Evolutionary conservation across 164 flowering plant genomes (phyloP), one percentile per base, ranked within the genome.

Genomic region (Chloranthus sessilifolius): DNA sequence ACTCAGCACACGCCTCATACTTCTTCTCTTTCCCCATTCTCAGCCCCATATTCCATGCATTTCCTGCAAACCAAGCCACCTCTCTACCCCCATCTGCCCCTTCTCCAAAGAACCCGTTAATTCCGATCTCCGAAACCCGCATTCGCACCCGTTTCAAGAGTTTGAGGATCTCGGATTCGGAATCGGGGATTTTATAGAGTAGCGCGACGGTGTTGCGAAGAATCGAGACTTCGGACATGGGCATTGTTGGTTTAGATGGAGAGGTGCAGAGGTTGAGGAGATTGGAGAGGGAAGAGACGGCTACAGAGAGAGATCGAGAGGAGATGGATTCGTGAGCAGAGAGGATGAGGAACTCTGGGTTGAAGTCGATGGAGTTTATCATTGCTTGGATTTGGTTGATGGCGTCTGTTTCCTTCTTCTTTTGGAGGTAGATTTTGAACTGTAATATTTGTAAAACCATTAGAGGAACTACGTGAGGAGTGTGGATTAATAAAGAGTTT

Each of bases 291-390:
- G 95, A 56, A 16, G 89, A 78, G 56, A 78, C 72, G 27, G 99
- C 91, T 43, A 92, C 92, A 14, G 92, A 64, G 56, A 78, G 70
- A n/a, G 83, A 82, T 40, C 50, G 71, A 47, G 81, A 88, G 43
- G 99, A 85, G 55, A 86, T 56, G 57, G 97, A 95, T 76, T 92
- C 99, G 60, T 88, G 96, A 36, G 95, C 95, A 31, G 99, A 49
- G 5, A 92, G 95, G 43, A 75, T 70, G 55, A 88, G 76, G 75
- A 88, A 92, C 27, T 86, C 95, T 2, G 95, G 75, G 41, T 74
- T 75, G 69, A 88, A 92, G 65, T 92, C 99, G 12, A 77, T 69
- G 77, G 92, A 88, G 56, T 77, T 52, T 11, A 67, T 36, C 97
- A 92, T 86, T 37, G 85, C 69, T 64, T 78, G 83, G 53, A 89